A percentile compares a stretch with the other conserved stretches of the same genome.
Evolutionary conservation across 2,329 filamentous ascomycete species (phyloP).

Genomic region (Purpureocillium lavendulum): DNA sequence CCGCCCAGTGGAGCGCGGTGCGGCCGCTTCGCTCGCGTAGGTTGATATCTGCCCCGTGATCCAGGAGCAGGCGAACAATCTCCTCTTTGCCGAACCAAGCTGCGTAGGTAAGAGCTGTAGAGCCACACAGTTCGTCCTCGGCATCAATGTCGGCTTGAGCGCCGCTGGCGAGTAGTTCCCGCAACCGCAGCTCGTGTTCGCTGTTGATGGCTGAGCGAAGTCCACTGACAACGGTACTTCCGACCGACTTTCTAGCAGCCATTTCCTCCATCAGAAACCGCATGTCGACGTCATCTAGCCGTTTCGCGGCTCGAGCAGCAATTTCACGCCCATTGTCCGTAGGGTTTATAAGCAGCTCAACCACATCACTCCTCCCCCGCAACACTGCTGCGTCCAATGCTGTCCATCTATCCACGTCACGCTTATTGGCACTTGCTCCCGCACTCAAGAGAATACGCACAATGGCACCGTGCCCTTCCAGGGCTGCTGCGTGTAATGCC

Average conservation of each 20-base stretch:
- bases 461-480: conserved; percentile 3
- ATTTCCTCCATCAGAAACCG: conserved; percentile 7
- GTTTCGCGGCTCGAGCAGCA: neutral
- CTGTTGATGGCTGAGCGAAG: conserved; percentile 10
- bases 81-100: conserved; percentile 4
- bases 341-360: neutral
- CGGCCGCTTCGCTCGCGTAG: conserved; percentile 4
- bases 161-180: conserved; percentile 4
- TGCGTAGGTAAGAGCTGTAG: conserved; percentile 6
- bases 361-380: neutral
- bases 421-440: conserved; percentile 1
- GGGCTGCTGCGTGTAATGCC: conserved; percentile 7
- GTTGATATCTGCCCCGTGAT: conserved; percentile 6
- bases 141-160: conserved; percentile 6
- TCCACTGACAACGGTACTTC: conserved; percentile 7
- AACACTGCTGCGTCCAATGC: conserved; percentile 7
- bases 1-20: conserved; percentile 7
- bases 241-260: conserved; percentile 8
- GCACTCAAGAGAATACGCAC: conserved; percentile 1
- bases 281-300: conserved; percentile 4
- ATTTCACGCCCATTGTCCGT: conserved; percentile 2
- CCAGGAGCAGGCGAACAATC: conserved; percentile 5
- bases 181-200: conserved; percentile 4
- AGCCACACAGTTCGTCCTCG: conserved; percentile 3
- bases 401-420: conserved; percentile 7